Evolutionary conservation across 768 basidiomycete species (phyloP).

Genomic region (Hypholoma sublateritium): DNA sequence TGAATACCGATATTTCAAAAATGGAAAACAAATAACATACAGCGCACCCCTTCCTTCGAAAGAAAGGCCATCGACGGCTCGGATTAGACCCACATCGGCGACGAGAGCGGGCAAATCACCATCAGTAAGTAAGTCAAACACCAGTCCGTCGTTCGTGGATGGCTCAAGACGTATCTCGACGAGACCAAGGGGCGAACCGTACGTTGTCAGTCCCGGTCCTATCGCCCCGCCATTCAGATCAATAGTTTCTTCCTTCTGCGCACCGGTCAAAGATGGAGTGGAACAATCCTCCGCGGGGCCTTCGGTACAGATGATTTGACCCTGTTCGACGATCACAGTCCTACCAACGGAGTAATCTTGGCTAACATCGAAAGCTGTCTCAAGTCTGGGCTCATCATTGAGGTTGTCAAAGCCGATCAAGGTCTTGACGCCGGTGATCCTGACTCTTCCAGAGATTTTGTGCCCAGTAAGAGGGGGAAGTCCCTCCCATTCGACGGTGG

Average conservation of each 20-base stretch:
- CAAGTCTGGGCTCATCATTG: conserved; percentile 15
- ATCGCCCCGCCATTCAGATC: conserved; percentile 68
- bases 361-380: conserved; percentile 22
- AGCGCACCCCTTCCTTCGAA: conserved; percentile 52
- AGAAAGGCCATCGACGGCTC: conserved; percentile 64
- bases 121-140: conserved; percentile 48
- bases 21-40: conserved; percentile 32
- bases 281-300: conserved; percentile 21
- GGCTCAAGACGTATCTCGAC: conserved; percentile 66
- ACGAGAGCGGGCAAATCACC: conserved; percentile 37
- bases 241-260: conserved; percentile 25
- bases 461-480: conserved; percentile 61
- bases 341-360: not conserved
- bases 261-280: not conserved
- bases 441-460: conserved; percentile 32
- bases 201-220: conserved; percentile 60
- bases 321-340: conserved; percentile 50
- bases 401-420: conserved; percentile 25
- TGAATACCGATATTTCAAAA: not conserved
- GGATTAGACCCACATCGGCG: conserved; percentile 44
- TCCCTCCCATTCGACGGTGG: conserved; percentile 61
- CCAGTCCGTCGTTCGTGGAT: conserved; percentile 65
- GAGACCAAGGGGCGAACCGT: conserved; percentile 60
- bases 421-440: conserved; percentile 55
- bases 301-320: conserved; percentile 47